Base-by-base conservation (phyloP, 2,329 filamentous ascomycete genomes). In the Podosphaera fusca region DNA sequence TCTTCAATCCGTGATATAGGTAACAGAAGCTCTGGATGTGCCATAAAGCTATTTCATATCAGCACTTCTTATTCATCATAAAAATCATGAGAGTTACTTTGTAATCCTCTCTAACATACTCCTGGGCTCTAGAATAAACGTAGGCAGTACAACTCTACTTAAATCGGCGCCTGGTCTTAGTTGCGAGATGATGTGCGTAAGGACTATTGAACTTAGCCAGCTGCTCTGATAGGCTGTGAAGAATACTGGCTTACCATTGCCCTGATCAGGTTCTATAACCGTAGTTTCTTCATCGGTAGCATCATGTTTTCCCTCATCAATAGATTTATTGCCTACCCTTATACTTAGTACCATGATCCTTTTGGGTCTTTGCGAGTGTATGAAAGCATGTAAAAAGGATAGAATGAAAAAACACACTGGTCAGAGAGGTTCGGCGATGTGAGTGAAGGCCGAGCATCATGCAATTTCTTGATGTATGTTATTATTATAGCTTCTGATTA, bases 41-140 rank as follows among this genome's bases (percentile, higher is more conserved):
- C 94, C 92, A 98, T 98, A 76, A 98, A 98, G 75, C 89, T 95
- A 68, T 57, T 21, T 29, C 12, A 31, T 35, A 47, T 58, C 62
- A 46, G 64, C 9, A 38, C 46, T 46, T 29, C 35, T 31, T 55
- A 46, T 36, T 52, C 12, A 29, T 34, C 40, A 35, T 5, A 29
- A 5, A 52, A 34, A 35, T 33, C 6, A 40, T 51, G 56, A 46
- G 12, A 73, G 81, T 63, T 74, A 95, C 89, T 98, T 98, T 66
- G 92, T 98, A 69, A 98, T 98, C 64, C 92, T 81, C 72, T 98
- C 92, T 65, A 98, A 74, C 92, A 98, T 98, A 64, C 89, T 95
- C 67, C 89, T 82, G 31, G 92, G 92, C 70, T 98, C 92, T 64
- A 98, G 80, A 66, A 98, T 98, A 69, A 98, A 98, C 53, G 92